These are phyloP conservation scores for Pythium periplocum DNA, from an alignment of 352 stramenopile species.

Conservation along the genomic window DNA sequence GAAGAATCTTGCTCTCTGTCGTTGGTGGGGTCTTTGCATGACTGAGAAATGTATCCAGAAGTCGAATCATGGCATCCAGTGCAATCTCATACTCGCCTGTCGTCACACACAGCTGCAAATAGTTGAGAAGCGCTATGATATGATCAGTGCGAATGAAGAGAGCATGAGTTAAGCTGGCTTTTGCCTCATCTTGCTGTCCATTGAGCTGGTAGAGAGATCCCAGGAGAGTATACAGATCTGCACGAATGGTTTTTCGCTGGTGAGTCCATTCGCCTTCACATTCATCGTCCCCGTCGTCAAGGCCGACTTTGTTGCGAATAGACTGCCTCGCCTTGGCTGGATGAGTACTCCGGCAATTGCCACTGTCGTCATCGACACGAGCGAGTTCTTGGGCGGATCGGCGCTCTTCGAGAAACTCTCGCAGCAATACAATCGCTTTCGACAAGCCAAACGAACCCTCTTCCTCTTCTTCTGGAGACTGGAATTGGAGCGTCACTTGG, in stretches of 20 bases:
- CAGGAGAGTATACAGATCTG: slow-evolving; percentile 32
- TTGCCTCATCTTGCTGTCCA: slow-evolving; percentile 20
- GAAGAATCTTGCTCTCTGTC: neutral
- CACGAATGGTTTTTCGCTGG: slow-evolving; percentile 33
- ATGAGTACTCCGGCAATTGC: neutral
- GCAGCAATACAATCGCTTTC: slow-evolving; percentile 23
- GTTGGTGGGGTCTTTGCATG: neutral
- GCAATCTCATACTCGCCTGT: slow-evolving; percentile 31
- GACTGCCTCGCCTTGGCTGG: neutral
- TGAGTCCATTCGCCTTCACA: slow-evolving; percentile 19
- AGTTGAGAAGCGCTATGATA: slow-evolving; percentile 36
- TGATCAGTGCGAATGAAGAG: slow-evolving; percentile 36
- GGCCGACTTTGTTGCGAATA: neutral
- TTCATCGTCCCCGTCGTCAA: slow-evolving; percentile 20
- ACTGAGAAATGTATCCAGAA: slow-evolving; percentile 24
- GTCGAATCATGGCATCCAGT: slow-evolving; percentile 25
- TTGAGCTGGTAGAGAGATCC: slow-evolving; percentile 33
- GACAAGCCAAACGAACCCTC: slow-evolving; percentile 3
- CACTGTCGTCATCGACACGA: slow-evolving; percentile 1
- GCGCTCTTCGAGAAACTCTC: slow-evolving; percentile 32
- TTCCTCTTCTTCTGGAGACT: neutral
- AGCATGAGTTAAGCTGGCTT: slow-evolving; percentile 21
- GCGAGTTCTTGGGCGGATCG: slow-evolving; percentile 18
- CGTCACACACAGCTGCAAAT: slow-evolving; percentile 33
- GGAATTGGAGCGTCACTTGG: slow-evolving; percentile 23